phyloP scores from a whole-genome alignment of 345 rosid species.

The Citrus glauca region DNA sequence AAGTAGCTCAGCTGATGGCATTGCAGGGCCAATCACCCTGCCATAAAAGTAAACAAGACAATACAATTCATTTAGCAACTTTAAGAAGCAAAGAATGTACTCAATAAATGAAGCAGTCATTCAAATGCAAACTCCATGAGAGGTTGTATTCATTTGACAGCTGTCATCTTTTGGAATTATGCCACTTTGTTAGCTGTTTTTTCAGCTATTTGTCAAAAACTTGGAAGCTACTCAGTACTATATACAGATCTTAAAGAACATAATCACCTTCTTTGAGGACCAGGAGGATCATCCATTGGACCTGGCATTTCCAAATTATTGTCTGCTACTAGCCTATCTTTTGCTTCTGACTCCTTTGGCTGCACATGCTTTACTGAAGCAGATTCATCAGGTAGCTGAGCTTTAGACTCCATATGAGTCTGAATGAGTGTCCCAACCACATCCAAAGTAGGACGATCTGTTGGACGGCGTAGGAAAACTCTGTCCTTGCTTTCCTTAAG shows the following conservation, averaged over 20 bases:
- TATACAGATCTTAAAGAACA: background rate
- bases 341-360: conserved; percentile 15
- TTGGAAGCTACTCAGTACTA: background rate
- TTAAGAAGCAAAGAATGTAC: background rate
- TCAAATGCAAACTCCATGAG: background rate
- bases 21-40: conserved; percentile 88
- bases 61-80: background rate
- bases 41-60: conserved; percentile 17
- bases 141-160: background rate
- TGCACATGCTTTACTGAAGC: conserved; percentile 24
- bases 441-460: conserved; percentile 49
- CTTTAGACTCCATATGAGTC: conserved; percentile 30
- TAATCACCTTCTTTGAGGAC: conserved; percentile 59
- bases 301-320: conserved; percentile 26
- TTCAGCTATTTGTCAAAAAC: background rate
- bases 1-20: conserved; percentile 91
- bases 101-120: background rate
- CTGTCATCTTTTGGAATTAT: background rate
- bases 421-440: conserved; percentile 56
- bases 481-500: conserved; percentile 67
- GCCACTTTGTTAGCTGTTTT: background rate
- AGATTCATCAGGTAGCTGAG: conserved; percentile 24
- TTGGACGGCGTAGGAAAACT: conserved; percentile 57
- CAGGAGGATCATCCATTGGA: conserved; percentile 41
- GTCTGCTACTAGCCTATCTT: conserved; percentile 22